A percentile compares a stretch with the other conserved stretches of the same genome.
phyloP scores from a whole-genome alignment of 805 yeast species.

The Metschnikowia orientalis region DNA sequence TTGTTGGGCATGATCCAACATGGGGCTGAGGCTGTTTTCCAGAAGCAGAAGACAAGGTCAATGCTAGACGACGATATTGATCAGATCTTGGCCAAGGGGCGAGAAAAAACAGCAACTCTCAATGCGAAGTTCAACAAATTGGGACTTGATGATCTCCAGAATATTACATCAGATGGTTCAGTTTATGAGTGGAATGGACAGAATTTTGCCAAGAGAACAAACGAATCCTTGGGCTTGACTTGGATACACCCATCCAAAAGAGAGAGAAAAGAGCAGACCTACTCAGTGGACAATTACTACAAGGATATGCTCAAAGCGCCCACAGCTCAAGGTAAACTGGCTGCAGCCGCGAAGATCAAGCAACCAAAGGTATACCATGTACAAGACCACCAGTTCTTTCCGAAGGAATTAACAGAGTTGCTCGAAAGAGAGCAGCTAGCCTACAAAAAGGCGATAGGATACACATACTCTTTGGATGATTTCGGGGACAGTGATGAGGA shows the following conservation, averaged over 20 bases:
- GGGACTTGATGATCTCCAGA: conserved; percentile 91
- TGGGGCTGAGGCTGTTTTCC: conserved; percentile 89
- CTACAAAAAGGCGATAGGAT: conserved; percentile 56
- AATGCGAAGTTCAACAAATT: conserved; percentile 79
- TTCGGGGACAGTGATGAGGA: conserved; percentile 55
- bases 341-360: conserved; percentile 11
- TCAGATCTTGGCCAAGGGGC: conserved; percentile 72
- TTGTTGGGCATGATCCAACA: conserved; percentile 92
- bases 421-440: conserved; percentile 63
- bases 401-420: conserved; percentile 47
- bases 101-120: conserved; percentile 71
- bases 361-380: conserved; percentile 47
- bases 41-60: conserved; percentile 31
- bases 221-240: conserved; percentile 34
- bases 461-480: conserved; percentile 55
- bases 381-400: conserved; percentile 73
- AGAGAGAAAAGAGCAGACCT: conserved; percentile 74
- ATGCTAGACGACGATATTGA: conserved; percentile 71
- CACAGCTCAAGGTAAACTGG: conserved; percentile 8
- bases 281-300: conserved; percentile 71
- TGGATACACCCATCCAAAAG: conserved; percentile 77
- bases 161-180: conserved; percentile 80
- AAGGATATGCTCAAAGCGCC: conserved; percentile 56
- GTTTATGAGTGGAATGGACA: conserved; percentile 98
- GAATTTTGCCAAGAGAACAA: conserved; percentile 59